Conservation (phyloP, 148 eudicot species). For the Rhododendron kiyosumense region DNA sequence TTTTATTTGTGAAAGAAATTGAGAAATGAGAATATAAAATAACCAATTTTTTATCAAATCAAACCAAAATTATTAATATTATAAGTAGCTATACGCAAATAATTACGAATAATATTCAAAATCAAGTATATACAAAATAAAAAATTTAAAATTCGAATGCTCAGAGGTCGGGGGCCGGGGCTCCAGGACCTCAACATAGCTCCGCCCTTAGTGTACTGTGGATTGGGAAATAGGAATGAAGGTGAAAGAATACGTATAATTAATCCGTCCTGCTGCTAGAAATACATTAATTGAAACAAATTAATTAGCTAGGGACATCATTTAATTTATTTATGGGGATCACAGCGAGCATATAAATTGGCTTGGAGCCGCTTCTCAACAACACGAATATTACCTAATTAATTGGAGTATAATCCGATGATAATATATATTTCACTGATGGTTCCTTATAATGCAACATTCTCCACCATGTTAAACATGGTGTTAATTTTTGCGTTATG, state of each 20-base stretch:
- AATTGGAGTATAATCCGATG: background rate
- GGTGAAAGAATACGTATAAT: background rate
- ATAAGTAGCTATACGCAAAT: too few species aligned
- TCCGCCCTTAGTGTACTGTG: too few species aligned
- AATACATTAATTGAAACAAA: too few species aligned
- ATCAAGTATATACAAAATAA: too few species aligned
- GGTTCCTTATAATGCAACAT: background rate
- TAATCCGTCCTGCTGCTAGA: background rate
- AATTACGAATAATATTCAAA: too few species aligned
- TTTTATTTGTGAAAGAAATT: too few species aligned
- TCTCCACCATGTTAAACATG: background rate
- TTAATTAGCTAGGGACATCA: background rate
- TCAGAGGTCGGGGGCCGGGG: too few species aligned
- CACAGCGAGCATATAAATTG: background rate
- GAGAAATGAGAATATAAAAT: too few species aligned
- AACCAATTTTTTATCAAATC: too few species aligned
- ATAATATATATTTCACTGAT: background rate
- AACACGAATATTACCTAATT: background rate
- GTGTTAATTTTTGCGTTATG: background rate
- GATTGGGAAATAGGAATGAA: background rate
- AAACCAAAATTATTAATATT: too few species aligned
- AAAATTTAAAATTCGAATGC: too few species aligned
- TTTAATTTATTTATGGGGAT: background rate
- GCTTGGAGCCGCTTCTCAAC: background rate
- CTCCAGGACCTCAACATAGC: too few species aligned